Evolutionary conservation across 2,329 filamentous ascomycete species (phyloP), one percentile per base, ranked within the genome.

Genomic region (Cordyceps javanica): DNA sequence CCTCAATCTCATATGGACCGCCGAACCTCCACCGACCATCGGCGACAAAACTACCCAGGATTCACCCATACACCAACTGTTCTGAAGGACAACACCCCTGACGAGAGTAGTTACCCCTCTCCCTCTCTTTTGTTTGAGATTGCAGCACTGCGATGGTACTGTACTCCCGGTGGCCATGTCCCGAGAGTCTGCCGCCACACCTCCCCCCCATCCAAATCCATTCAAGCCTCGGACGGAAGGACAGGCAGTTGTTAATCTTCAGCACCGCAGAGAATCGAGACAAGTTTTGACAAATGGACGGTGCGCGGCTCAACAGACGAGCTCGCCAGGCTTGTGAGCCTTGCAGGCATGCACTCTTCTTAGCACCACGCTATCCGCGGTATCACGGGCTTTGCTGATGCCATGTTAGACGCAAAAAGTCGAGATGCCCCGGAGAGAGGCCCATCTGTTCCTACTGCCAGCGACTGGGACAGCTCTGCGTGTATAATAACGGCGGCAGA

Each of bases 391-490:
- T 19, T 13, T 46, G 30, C 25, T 48, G 34, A 53, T 36, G 10
- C 21, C 19, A 26, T 48, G 26, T 7, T 10, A 80, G 77, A 58
- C 72, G 77, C 42, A 81, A 80, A 65, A 81, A 81, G 64, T 74
- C 76, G 30, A 73, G 73, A 66, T 81, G 78, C 60, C 76, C 77
- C 1, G 78, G 78, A 9, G 77, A 80, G 62, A 72, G 75, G 57
- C 78, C 78, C 0, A 62, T 70, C 0, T 81, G 78, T 62, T 79
- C 77, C 2, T 72, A 77, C 53, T 81, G 78, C 65, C 68, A 72
- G 32, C 72, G 78, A n/a, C 67, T 80, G 30, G 70, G 72, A 5
- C 77, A 80, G 62, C 64, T 64, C 59, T 81, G 78, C 60, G 65
- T 70, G 14, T 80, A 80, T 63, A 72, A 72, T 8, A 51, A 53